Evolutionary conservation across 768 basidiomycete species (phyloP), one percentile per base, ranked within the genome.

Genomic region (Boletus pseudo-olivaceus): DNA sequence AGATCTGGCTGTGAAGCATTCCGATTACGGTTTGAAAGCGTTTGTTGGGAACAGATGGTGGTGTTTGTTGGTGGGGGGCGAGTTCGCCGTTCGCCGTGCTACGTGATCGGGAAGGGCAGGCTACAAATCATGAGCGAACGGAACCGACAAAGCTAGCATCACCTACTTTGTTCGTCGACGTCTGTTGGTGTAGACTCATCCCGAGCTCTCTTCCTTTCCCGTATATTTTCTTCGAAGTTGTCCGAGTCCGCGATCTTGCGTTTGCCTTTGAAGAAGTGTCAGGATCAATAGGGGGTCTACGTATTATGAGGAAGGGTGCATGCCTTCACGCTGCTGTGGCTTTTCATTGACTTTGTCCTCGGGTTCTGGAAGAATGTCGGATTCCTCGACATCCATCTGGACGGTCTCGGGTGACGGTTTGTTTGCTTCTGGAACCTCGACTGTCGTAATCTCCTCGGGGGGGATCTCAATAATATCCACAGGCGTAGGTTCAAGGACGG

Each of bases 1-100:
- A 85, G 55, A 96, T 93, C 56, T 87, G 84, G 14, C 85, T 82
- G 64, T 92, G 87, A 30, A 96, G 77, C 78, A 90, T 82, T 52
- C 78, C 77, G 47, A 97, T 90, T 37, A 94, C 83, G 49, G 81
- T 84, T 66, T 93, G 88, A 67, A 93, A 93, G 32, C 81, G 81
- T 58, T 88, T 90, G 64, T 83, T 77, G 8, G 83, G 69, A 20
- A 70, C 38, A 1, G 67, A 51, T 20, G 70, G 64, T 20, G 57
- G 60, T 10, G 57, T 60, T 58, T 58, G 52, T 32, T 59, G 59
- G 19, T 47, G 51, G 40, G 52, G 46, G 3, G 39, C 56, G 17
- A 51, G 50, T 17, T 70, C 69, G 20, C 57, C 42, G 45, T 48
- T 61, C 14, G 54, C 44, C 1, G 56, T 54, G 32, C 55, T 60